Evolutionary conservation across 2,329 filamentous ascomycete genomes (phyloP), one percentile per base, ranked within the genome.

Genomic region (Xylariomycetidae sp.): DNA sequence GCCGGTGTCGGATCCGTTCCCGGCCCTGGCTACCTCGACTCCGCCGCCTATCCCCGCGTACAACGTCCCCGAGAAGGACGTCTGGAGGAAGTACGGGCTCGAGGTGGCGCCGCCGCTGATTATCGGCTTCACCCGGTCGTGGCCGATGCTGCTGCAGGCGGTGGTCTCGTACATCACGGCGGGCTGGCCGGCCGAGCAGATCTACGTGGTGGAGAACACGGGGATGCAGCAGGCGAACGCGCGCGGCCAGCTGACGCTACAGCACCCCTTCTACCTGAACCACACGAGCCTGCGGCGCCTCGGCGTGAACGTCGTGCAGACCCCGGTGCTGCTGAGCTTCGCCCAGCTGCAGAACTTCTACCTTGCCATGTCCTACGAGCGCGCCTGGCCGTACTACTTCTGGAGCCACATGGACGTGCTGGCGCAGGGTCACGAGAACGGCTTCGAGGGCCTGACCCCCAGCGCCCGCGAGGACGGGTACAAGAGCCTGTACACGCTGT

Each of bases 141-240:
- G 67, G 65, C 64, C 66, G 2, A 57, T 77, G 36, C 60, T 79
- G 2, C 62, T 73, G 10, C 74, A 78, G 53, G 59, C 65, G 3
- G 66, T 78, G 1, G 63, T 74, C 8, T 68, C 63, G 9, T 79
- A 78, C 50, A 68, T 79, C 41, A 69, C 72, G 1, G 69, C 71
- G 3, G 74, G 74, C 30, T 79, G 74, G 73, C 74, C 73, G 2
- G 53, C 70, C 0, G 58, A 59, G 14, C 65, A 76, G 41, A 76
- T 79, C 38, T 70, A 71, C 40, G 67, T 78, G 2, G 54, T 78
- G 18, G 74, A 79, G 46, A 79, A 79, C 53, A 78, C 68, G 5
- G 73, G 73, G 5, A 67, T 67, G 10, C 70, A 74, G 49, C 56
- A 69, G 34, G 65, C 69, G 30, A 78, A 78, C 47, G 49, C 57